Conservation (phyloP, 148 eudicot species). For the Rhododendron simsii region DNA sequence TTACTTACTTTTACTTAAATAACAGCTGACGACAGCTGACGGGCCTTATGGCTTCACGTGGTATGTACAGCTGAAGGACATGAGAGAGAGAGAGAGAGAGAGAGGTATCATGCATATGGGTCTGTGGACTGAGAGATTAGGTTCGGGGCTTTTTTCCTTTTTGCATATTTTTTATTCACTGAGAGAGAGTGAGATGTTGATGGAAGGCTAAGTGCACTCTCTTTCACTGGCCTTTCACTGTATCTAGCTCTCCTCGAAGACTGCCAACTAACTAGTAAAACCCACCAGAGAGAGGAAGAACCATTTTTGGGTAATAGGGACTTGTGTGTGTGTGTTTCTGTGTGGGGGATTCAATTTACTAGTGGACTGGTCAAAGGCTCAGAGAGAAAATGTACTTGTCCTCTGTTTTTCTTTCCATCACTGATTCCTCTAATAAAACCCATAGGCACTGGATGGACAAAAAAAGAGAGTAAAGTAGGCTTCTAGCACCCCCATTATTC, state of each 20-base stretch:
- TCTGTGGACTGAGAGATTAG: background rate
- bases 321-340: slow-evolving; percentile 4
- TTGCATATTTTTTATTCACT: background rate
- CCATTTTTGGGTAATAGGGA: slow-evolving; percentile 12
- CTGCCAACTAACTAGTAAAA: background rate
- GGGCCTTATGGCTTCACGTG: slow-evolving; percentile 36
- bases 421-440: background rate
- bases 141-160: background rate
- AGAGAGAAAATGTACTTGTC: slow-evolving; percentile 9
- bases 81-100: slow-evolving; percentile 8
- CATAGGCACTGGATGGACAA: background rate
- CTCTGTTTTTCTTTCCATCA: slow-evolving; percentile 4
- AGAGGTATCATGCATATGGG: background rate
- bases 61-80: slow-evolving; percentile 24
- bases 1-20: slow-evolving; percentile 13
- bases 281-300: background rate
- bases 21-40: slow-evolving; percentile 28
- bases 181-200: background rate
- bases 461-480: background rate
- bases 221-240: background rate
- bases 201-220: background rate
- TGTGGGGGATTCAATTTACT: background rate
- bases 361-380: slow-evolving; percentile 26
- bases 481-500: background rate
- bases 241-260: background rate